These are phyloP conservation scores for Colletotrichum caudatum DNA, from an alignment of 2,329 filamentous ascomycete genomes.

Conservation along the genomic window DNA sequence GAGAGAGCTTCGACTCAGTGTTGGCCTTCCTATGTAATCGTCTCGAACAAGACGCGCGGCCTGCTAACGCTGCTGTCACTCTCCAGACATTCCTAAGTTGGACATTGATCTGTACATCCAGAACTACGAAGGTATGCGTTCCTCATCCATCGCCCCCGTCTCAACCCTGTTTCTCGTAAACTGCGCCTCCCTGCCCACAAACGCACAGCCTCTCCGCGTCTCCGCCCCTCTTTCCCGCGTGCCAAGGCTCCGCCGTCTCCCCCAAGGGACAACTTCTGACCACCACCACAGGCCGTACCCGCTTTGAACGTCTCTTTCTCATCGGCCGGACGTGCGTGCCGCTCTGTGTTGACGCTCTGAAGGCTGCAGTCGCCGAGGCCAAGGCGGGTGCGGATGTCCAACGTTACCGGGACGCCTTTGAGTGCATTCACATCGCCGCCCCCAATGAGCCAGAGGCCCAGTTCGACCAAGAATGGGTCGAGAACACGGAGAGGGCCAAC, in stretches of 20 bases:
- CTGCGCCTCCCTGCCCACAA: conserved; percentile 27
- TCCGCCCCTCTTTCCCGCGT: conserved; percentile 29
- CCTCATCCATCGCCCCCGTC: conserved; percentile 12
- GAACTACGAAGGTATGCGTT: conserved; percentile 82
- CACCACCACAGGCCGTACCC: conserved; percentile 74
- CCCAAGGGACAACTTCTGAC: conserved; percentile 18
- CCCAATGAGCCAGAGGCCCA: conserved; percentile 76
- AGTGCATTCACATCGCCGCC: conserved; percentile 71
- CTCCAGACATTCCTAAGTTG: conserved; percentile 73
- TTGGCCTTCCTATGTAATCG: conserved; percentile 7
- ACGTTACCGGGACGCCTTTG: conserved; percentile 77
- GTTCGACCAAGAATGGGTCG: conserved; percentile 81
- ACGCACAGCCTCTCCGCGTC: conserved; percentile 32
- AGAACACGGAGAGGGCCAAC: conserved; percentile 74
- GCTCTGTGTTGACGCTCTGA: conserved; percentile 83
- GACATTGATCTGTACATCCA: conserved; percentile 91
- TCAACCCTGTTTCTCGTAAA: conserved; percentile 32
- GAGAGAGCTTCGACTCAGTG: conserved; percentile 17
- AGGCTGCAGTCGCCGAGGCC: conserved; percentile 79
- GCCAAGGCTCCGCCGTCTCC: conserved; percentile 30
- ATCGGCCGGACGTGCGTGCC: conserved; percentile 84
- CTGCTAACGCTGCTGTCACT: conserved; percentile 34
- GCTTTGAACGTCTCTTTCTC: conserved; percentile 82
- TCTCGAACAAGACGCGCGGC: conserved; percentile 40
- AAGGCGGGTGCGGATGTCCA: conserved; percentile 80